phyloP scores from a whole-genome alignment of 2,329 filamentous ascomycete species.

The Alternaria brassicae region DNA sequence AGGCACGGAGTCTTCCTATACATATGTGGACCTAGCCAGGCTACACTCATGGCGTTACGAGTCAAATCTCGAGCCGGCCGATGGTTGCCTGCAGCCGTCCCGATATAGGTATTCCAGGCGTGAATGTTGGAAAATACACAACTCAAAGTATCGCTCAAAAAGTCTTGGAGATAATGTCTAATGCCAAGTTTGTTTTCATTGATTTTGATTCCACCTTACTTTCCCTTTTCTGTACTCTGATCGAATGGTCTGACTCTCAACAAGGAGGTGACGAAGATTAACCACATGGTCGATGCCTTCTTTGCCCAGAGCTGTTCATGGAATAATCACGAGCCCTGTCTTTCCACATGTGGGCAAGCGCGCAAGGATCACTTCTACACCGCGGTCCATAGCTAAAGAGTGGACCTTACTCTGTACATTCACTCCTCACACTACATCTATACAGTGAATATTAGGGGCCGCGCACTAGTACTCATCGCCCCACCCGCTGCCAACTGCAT shows the following conservation, averaged over 20 bases:
- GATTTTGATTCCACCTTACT: background rate
- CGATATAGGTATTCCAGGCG: background rate
- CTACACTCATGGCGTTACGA: background rate
- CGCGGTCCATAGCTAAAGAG: background rate
- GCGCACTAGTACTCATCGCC: background rate
- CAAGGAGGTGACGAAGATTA: background rate
- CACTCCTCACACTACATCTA: background rate
- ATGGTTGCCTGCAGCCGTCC: constrained; percentile 7
- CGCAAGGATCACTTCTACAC: background rate
- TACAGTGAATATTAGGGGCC: background rate
- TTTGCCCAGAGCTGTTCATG: background rate
- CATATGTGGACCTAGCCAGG: background rate
- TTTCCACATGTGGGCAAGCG: background rate
- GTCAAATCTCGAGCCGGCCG: background rate
- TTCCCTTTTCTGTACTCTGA: background rate
- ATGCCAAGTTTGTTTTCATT: background rate
- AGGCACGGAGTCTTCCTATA: background rate
- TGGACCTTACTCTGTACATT: background rate
- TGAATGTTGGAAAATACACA: background rate
- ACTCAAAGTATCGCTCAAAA: background rate
- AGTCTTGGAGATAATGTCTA: background rate
- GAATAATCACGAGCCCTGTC: background rate
- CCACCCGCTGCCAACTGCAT: background rate
- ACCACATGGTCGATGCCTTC: background rate
- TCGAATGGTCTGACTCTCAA: background rate